Evolutionary conservation across 2,329 filamentous ascomycete genomes (phyloP).

Genomic region (Parastagonospora nodorum): DNA sequence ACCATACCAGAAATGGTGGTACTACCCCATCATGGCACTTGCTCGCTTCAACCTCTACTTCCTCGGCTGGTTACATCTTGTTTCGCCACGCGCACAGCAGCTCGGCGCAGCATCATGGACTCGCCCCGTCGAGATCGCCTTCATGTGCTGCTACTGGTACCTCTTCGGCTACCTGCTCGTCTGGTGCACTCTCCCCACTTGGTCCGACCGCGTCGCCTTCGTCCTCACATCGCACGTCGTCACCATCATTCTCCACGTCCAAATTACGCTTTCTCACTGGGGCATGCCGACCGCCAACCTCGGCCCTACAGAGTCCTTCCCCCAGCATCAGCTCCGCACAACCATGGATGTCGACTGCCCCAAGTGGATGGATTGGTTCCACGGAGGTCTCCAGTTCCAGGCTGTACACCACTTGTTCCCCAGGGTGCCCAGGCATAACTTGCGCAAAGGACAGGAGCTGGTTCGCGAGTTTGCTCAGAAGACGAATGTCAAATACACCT

Average conservation of each 20-base stretch:
- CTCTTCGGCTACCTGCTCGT: slow-evolving; percentile 86
- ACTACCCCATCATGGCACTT: slow-evolving; percentile 80
- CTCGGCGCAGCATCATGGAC: slow-evolving; percentile 84
- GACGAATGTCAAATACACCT: slow-evolving; percentile 80
- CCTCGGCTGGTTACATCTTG: slow-evolving; percentile 78
- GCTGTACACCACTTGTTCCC: slow-evolving; percentile 87
- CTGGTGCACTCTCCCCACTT: slow-evolving; percentile 73
- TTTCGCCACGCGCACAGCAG: slow-evolving; percentile 70
- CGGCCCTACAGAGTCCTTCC: slow-evolving; percentile 82
- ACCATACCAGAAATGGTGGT: slow-evolving; percentile 77
- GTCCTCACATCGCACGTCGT: slow-evolving; percentile 80
- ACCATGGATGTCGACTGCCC: slow-evolving; percentile 95
- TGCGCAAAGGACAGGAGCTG: slow-evolving; percentile 73
- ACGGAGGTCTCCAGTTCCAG: slow-evolving; percentile 88
- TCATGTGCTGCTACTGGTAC: slow-evolving; percentile 80
- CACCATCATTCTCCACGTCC: slow-evolving; percentile 81
- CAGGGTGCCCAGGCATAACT: slow-evolving; percentile 81
- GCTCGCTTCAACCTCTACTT: slow-evolving; percentile 88
- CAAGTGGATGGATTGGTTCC: slow-evolving; percentile 85
- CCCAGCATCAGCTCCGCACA: slow-evolving; percentile 87
- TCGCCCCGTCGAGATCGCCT: slow-evolving; percentile 75
- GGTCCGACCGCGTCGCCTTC: slow-evolving; percentile 72
- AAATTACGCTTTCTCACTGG: slow-evolving; percentile 91
- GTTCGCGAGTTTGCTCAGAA: slow-evolving; percentile 83
- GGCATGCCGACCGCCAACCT: slow-evolving; percentile 91